Conservation (phyloP, 2,329 filamentous ascomycete genomes). For the Fusarium veterinarium region DNA sequence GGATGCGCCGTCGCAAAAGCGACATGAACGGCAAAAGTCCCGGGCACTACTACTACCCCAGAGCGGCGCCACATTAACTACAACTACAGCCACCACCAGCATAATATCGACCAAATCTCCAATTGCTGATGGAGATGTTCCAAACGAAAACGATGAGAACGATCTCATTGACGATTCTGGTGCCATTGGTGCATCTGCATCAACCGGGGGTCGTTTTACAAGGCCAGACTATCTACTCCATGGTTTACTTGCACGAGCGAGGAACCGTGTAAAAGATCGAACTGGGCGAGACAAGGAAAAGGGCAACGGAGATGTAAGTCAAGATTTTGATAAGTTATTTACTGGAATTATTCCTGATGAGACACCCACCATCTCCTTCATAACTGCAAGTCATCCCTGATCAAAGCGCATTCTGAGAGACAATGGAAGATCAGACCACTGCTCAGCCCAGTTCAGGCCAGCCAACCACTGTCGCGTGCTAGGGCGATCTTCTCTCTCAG, state of each 20-base stretch:
- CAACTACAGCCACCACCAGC: slow-evolving; percentile 2
- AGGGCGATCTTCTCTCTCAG: slow-evolving; percentile 37
- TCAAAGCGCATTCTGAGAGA: slow-evolving; percentile 4
- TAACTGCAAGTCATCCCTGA: slow-evolving; percentile 11
- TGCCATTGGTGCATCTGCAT: slow-evolving; percentile 16
- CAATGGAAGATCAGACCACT: slow-evolving; percentile 40
- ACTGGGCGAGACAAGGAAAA: slow-evolving; percentile 18
- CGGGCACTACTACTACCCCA: slow-evolving; percentile 28
- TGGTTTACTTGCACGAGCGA: slow-evolving; percentile 38
- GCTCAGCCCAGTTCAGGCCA: slow-evolving; percentile 21
- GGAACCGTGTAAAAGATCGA: slow-evolving; percentile 40
- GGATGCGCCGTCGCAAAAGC: slow-evolving; percentile 15
- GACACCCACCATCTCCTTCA: slow-evolving; percentile 4
- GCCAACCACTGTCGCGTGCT: slow-evolving; percentile 39
- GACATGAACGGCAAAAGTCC: slow-evolving; percentile 26
- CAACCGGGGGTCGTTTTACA: slow-evolving; percentile 30
- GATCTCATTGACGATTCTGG: slow-evolving; percentile 17
- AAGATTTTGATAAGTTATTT: slow-evolving; percentile 1
- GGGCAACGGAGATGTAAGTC: slow-evolving; percentile 38
- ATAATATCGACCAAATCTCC: slow-evolving; percentile 4
- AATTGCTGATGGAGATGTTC: not conserved
- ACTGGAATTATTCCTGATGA: slow-evolving; percentile 3
- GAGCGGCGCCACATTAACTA: slow-evolving; percentile 17
- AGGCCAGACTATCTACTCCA: slow-evolving; percentile 39
- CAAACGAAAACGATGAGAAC: slow-evolving; percentile 6